Evolutionary conservation across 805 yeast species (phyloP), one percentile per base, ranked within the genome.

Genomic region (Suhomyces sp.): DNA sequence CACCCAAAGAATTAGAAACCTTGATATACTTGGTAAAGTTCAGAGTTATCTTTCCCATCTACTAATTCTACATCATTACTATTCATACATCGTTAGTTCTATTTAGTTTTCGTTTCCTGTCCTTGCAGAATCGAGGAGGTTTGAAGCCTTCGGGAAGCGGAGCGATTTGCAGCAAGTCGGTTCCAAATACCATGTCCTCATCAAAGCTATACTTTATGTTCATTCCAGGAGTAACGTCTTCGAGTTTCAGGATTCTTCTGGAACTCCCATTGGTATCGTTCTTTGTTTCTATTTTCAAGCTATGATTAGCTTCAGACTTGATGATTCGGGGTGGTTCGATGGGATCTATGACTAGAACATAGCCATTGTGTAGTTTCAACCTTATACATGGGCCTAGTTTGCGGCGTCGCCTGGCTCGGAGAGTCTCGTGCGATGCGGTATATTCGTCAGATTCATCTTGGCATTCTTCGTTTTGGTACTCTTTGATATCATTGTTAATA

Each of bases 301-400:
- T 27, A 27, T 29, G 22, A 1, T 17, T 41, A 2, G 8, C 7
- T 41, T 19, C 17, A 23, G 51, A 40, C 15, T 27, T 33, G 19
- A 63, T 49, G 36, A 65, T 49, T 48, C 49, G 56, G 1, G 76
- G 75, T 6, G 69, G 63, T 2, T 49, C 49, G 3, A 62, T 41
- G 4, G 83, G 82, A 54, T 77, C 80, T 6, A 77, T 68, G 0
- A 72, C 57, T 23, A 79, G 48, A n/a, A 64, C 60, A 35, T 67
- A 62, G 2, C 78, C 78, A 48, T 76, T 71, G 47, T 67, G 58
- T 42, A 79, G 67, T 12, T 62, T 63, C 7, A 79, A 58, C 42
- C 62, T 72, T 3, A 77, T 63, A 8, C 67, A 54, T 1, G 76
- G 76, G 0, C 82, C 82, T 46, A 67, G 59, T 23, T 56, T 57